Base-by-base conservation (phyloP, 2,329 filamentous ascomycete genomes). In the Fusarium coffeatum region DNA sequence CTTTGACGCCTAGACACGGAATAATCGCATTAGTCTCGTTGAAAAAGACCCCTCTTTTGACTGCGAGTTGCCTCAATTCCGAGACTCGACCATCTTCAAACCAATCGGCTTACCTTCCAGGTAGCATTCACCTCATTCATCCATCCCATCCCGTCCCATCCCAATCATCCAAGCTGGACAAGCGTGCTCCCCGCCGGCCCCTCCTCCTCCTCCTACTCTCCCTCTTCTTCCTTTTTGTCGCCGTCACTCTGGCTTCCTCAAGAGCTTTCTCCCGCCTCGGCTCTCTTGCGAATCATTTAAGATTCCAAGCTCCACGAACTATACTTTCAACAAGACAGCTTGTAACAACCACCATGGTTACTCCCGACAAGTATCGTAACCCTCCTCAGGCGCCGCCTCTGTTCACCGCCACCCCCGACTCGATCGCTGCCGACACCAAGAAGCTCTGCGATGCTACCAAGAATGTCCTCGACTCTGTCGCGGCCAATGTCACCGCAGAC, bases 311-410 rank as follows among this genome's bases (percentile, higher is more conserved):
- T 74, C 62, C 59, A 71, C 59, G 73, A 79, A 64, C 75, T 72
- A 62, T 73, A 61, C 59, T 73, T 62, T 59, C 67, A 63, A 58
- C 76, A 75, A 81, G 76, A 70, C 76, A 78, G 64, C 77, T 81
- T 72, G 80, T 78, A 69, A 89, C 85, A 71, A 85, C 81, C 78
- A 86, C 80, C 77, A 92, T 93, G 90, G 88, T 87, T 37, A 37
- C 34, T 71, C 85, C 88, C 64, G 80, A 86, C 71, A 87, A 89
- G 80, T 93, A 92, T 81, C 87, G 86, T 79, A 91, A 86, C 77
- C 92, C 92, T 68, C 92, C 93, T 5, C 92, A 95, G 83, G 85
- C 90, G 42, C 92, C 93, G 60, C 92, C 92, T 57, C 86, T 89
- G 77, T 96, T 95, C 82, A 93, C 87, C 5, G 90, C 90, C 72